These are phyloP conservation scores for Gamsiella multidivaricata DNA, from an alignment of 192 early-diverging fungal species.

Conservation along the genomic window DNA sequence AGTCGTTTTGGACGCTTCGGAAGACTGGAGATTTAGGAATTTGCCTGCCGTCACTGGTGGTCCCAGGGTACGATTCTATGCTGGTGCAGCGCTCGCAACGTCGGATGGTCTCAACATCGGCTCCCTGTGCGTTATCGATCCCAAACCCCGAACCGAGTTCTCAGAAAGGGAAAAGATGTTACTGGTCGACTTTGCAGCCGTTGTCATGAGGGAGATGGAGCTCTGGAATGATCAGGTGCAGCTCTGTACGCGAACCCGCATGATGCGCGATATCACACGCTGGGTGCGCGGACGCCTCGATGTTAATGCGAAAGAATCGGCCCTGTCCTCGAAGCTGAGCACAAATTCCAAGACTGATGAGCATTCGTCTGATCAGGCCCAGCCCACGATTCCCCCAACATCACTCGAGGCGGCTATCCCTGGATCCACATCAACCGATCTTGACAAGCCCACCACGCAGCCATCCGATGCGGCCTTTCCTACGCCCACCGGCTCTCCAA, in stretches of 20 bases:
- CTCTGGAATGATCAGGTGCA: slow-evolving; percentile 58
- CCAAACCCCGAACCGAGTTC: slow-evolving; percentile 51
- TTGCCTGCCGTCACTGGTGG: slow-evolving; percentile 52
- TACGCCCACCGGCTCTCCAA: slow-evolving; percentile 32
- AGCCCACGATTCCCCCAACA: too few species aligned
- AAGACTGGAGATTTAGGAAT: slow-evolving; percentile 63
- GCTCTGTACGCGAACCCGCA: slow-evolving; percentile 55
- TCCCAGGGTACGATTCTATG: slow-evolving; percentile 61
- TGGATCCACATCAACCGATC: too few species aligned
- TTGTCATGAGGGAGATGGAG: slow-evolving; percentile 60
- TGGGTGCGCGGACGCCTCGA: slow-evolving; percentile 44
- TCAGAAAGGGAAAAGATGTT: slow-evolving; percentile 28
- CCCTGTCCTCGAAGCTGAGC: neutral
- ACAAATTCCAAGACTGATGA: neutral
- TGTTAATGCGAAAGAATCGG: neutral
- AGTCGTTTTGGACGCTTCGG: slow-evolving; percentile 39
- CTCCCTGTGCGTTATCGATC: slow-evolving; percentile 60
- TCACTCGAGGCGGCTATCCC: too few species aligned
- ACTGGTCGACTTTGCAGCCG: slow-evolving; percentile 55
- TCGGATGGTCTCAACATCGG: slow-evolving; percentile 57
- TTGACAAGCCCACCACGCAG: neutral
- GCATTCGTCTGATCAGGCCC: neutral
- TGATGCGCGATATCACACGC: slow-evolving; percentile 52
- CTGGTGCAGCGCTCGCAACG: slow-evolving; percentile 54
- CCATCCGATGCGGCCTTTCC: slow-evolving; percentile 16